A percentile compares a stretch with the other conserved stretches of the same genome.
Evolutionary conservation across 805 yeast species (phyloP).

Genomic region (Kodamaea hsintzibuensis): DNA sequence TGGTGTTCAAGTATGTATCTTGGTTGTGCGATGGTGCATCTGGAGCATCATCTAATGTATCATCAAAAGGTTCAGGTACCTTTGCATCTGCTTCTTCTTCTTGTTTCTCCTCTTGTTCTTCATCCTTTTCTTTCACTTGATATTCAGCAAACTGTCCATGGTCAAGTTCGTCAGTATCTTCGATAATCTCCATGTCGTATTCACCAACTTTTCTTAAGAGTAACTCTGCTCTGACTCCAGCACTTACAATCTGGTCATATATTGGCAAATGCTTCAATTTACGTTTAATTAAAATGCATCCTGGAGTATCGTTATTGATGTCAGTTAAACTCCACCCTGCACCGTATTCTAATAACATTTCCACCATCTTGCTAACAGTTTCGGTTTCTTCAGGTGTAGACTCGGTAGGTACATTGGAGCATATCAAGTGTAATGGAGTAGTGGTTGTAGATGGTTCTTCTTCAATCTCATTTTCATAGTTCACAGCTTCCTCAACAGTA

Average conservation of each 20-base stretch:
- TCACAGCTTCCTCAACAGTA: constrained; percentile 73
- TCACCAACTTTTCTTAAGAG: constrained; percentile 71
- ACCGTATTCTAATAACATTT: constrained; percentile 73
- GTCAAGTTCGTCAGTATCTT: constrained; percentile 31
- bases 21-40: constrained; percentile 65
- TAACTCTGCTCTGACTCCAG: constrained; percentile 90
- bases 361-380: constrained; percentile 56
- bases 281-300: constrained; percentile 68
- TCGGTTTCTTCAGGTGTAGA: constrained; percentile 40
- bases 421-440: constrained; percentile 75
- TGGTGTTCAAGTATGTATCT: constrained; percentile 60
- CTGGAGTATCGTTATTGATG: constrained; percentile 74
- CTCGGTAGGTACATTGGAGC: constrained; percentile 54
- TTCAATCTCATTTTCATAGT: constrained; percentile 47
- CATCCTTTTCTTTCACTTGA: constrained; percentile 14
- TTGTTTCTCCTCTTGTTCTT: constrained; percentile 15
- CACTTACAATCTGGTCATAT: constrained; percentile 63
- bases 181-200: constrained; percentile 60
- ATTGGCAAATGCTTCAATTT: constrained; percentile 38
- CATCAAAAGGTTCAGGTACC: neutral
- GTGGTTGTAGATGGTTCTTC: constrained; percentile 50
- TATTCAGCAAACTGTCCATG: constrained; percentile 23
- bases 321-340: constrained; percentile 91
- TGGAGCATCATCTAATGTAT: constrained; percentile 12
- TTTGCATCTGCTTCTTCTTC: constrained; percentile 14